Evolutionary conservation across 139 green algal species (phyloP).

Genomic region (Micractinium sp.): DNA sequence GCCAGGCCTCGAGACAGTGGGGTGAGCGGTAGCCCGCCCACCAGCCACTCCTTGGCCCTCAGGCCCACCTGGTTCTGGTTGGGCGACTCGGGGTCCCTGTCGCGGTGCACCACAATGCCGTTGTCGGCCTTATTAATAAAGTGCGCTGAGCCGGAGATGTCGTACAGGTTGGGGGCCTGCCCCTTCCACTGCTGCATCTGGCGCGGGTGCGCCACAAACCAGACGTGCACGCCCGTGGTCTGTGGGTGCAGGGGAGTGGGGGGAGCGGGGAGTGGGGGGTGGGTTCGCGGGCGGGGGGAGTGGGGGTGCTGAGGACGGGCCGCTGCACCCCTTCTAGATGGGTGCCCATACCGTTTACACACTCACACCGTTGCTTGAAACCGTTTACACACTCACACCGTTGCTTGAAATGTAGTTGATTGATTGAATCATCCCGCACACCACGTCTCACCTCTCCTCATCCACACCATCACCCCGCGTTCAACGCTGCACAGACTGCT

Average conservation of each 20-base stretch:
- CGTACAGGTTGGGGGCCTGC: slow-evolving; percentile 86
- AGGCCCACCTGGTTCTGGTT: slow-evolving; percentile 25
- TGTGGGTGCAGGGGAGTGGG: neutral
- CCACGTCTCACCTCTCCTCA: too few species aligned
- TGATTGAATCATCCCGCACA: too few species aligned
- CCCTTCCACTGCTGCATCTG: slow-evolving; percentile 86
- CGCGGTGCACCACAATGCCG: slow-evolving; percentile 94
- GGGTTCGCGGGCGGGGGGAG: neutral
- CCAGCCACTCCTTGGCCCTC: too few species aligned
- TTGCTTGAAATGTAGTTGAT: too few species aligned
- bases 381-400: neutral
- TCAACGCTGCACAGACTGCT: too few species aligned
- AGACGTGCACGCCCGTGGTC: slow-evolving; percentile 88
- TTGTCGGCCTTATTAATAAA: slow-evolving; percentile 99
- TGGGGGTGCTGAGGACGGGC: too few species aligned
- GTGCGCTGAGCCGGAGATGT: slow-evolving; percentile 93
- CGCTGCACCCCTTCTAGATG: too few species aligned
- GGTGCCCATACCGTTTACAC: too few species aligned
- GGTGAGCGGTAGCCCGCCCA: too few species aligned
- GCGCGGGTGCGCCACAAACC: slow-evolving; percentile 95
- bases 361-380: too few species aligned
- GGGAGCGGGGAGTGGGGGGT: neutral
- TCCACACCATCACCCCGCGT: too few species aligned
- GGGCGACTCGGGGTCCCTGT: slow-evolving; percentile 57
- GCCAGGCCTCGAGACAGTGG: too few species aligned